phyloP scores from a whole-genome alignment of 1,139 yeast species.

The Saccharomyces hybrid region DNA sequence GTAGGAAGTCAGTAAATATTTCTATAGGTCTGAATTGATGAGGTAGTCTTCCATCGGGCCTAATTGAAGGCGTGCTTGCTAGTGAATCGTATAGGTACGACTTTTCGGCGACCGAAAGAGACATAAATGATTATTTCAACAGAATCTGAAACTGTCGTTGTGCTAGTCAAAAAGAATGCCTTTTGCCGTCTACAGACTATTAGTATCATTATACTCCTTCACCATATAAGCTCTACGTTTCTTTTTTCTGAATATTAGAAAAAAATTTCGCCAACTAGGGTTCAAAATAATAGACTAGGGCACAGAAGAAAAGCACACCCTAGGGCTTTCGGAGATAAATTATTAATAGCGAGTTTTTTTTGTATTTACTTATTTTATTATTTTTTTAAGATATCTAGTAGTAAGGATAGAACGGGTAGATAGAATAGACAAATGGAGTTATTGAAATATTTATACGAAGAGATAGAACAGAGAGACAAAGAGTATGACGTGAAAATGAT shows the following conservation, averaged over 20 bases:
- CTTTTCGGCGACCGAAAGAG: conserved; percentile 79
- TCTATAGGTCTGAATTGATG: conserved; percentile 81
- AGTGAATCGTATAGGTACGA: conserved; percentile 73
- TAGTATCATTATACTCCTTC: neutral
- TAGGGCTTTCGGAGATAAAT: neutral
- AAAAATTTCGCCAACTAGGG: neutral
- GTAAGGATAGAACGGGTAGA: neutral
- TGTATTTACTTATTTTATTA: neutral
- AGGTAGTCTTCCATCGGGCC: conserved; percentile 75
- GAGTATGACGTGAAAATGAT: neutral
- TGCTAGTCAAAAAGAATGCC: neutral
- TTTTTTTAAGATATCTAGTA: neutral
- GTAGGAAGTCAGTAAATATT: conserved; percentile 71
- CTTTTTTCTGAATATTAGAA: neutral
- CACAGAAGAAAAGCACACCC: neutral
- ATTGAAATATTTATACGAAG: neutral
- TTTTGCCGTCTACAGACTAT: neutral
- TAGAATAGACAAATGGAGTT: neutral
- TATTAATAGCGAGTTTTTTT: neutral
- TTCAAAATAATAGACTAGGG: neutral
- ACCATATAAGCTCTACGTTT: neutral
- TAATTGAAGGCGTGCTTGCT: conserved; percentile 50
- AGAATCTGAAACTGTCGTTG: neutral
- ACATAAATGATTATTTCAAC: conserved; percentile 36
- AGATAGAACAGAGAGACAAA: neutral